Base-by-base conservation (phyloP, 192 early-diverging fungal genomes). In the Radiomyces spectabilis region DNA sequence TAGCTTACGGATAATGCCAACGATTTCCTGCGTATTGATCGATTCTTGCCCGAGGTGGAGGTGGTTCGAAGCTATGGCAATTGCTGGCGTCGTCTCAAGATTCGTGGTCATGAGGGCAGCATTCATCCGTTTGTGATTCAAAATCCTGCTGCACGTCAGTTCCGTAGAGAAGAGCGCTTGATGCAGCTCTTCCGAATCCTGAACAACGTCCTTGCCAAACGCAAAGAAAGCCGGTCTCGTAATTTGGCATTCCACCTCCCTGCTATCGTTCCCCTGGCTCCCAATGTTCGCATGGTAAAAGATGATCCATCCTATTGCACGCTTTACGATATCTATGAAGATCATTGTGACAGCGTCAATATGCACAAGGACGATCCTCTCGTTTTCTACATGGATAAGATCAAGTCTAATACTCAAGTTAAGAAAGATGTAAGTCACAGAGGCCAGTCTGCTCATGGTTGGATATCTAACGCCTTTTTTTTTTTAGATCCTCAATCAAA, bases 21-120 rank as follows among this genome's bases (percentile, higher is more conserved):
- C 52, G 91, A 96, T 62, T 95, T 98, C 78, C 76, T 98, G 34
- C 77, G 89, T 13, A 98, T 99, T 51, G 94, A 96, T 62, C 82
- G 95, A 16, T 98, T 98, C 73, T 66, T 89, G 65, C 90, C 95
- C 1, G 86, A 90, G 41, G 87, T 99, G n/a, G 85, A 87, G 38
- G 65, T 94, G 18, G 72, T 93, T 45, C 73, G 93, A 31, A 80
- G 85, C 41, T 80, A 87, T 63, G 77, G 77, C 18, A 80, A 76
- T 35, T 91, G 87, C 32, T 76, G 81, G 47, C 79, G 94, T 19
- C 74, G 88, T 29, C 47, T 98, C 56, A 86, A 87, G 0, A 91
- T 99, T 48, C 83, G 90, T 12, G 95, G 93, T 16, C 85, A 92
- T 54, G 90, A 98, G 59, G 95, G 95, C 44, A 87, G 78, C 53